A percentile compares a stretch with the other conserved stretches of the same genome.
Evolutionary conservation across 768 basidiomycete genomes (phyloP).

Genomic region (Boletellus emodensis): DNA sequence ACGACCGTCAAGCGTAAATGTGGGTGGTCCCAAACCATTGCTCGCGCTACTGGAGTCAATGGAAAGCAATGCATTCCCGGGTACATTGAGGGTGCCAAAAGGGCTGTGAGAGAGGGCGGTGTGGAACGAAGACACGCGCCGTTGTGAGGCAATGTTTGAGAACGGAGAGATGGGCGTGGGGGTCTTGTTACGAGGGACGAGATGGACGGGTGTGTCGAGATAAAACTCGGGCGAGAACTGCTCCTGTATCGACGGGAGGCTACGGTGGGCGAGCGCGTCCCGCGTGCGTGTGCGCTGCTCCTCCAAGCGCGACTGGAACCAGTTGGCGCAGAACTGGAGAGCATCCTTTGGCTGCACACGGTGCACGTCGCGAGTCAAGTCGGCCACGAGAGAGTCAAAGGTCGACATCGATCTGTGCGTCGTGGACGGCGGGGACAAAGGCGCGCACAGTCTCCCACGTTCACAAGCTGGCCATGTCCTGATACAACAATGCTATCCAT

Average conservation of each 20-base stretch:
- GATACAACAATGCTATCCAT: background rate
- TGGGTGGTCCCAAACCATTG: constrained; percentile 42
- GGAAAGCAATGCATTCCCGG: constrained; percentile 72
- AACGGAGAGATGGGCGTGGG: constrained; percentile 53
- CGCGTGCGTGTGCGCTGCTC: constrained; percentile 77
- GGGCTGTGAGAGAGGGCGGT: constrained; percentile 55
- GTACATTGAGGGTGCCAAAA: constrained; percentile 76
- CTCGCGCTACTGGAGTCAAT: constrained; percentile 36
- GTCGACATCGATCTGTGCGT: constrained; percentile 46
- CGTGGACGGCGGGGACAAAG: constrained; percentile 7
- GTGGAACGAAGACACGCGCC: constrained; percentile 53
- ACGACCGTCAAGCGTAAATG: constrained; percentile 56
- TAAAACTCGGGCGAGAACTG: constrained; percentile 57
- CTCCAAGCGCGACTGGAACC: constrained; percentile 88
- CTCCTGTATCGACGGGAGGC: constrained; percentile 45
- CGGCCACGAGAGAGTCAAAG: constrained; percentile 76
- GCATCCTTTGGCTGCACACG: constrained; percentile 87
- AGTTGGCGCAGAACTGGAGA: constrained; percentile 89
- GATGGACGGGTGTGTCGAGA: constrained; percentile 44
- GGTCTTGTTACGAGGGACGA: constrained; percentile 30
- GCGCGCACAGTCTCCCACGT: constrained; percentile 19
- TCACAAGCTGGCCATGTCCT: background rate
- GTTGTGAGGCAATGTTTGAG: constrained; percentile 44
- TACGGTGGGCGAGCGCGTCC: constrained; percentile 50
- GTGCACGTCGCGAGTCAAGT: constrained; percentile 81